phyloP scores from a whole-genome alignment of 352 stramenopile species.

The Phytophthora tentaculata region DNA sequence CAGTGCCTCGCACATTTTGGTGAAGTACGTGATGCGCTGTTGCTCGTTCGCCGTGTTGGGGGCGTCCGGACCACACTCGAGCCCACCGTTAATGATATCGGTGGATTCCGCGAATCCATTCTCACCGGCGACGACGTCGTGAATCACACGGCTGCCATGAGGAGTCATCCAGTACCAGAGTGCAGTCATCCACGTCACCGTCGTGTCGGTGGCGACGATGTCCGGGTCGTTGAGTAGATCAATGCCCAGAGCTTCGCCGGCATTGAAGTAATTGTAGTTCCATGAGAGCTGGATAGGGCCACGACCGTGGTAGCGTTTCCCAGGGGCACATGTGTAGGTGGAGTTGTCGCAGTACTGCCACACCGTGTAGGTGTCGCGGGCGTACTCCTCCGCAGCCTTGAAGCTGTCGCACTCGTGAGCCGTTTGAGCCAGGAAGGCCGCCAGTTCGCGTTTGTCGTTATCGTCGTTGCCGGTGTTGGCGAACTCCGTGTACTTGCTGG shows the following conservation, averaged over 20 bases:
- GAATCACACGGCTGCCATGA: conserved; percentile 43
- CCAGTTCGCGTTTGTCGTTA: conserved; percentile 47
- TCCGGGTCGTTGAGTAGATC: conserved; percentile 50
- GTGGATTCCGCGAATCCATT: conserved; percentile 53
- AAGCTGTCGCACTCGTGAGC: conserved; percentile 53
- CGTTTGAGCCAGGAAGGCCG: conserved; percentile 52
- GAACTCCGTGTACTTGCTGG: conserved; percentile 50
- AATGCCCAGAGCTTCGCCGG: conserved; percentile 40
- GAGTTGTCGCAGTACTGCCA: conserved; percentile 55
- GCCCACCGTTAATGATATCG: conserved; percentile 53
- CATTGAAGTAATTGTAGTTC: conserved; percentile 65
- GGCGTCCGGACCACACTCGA: conserved; percentile 47
- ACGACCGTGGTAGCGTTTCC: conserved; percentile 52
- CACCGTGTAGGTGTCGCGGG: conserved; percentile 38
- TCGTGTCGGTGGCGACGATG: conserved; percentile 40
- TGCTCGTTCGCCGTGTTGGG: conserved; percentile 44
- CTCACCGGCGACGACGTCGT: conserved; percentile 41
- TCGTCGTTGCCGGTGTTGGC: conserved; percentile 50
- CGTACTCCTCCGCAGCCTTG: conserved; percentile 49
- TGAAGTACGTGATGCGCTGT: conserved; percentile 41
- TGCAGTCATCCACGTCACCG: conserved; percentile 51
- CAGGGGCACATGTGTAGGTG: conserved; percentile 35
- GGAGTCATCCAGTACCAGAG: conserved; percentile 64
- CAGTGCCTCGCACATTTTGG: conserved; percentile 36
- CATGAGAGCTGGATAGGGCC: conserved; percentile 57